Base-by-base conservation (phyloP, 2,329 filamentous ascomycete species). In the Aureobasidium sp. region DNA sequence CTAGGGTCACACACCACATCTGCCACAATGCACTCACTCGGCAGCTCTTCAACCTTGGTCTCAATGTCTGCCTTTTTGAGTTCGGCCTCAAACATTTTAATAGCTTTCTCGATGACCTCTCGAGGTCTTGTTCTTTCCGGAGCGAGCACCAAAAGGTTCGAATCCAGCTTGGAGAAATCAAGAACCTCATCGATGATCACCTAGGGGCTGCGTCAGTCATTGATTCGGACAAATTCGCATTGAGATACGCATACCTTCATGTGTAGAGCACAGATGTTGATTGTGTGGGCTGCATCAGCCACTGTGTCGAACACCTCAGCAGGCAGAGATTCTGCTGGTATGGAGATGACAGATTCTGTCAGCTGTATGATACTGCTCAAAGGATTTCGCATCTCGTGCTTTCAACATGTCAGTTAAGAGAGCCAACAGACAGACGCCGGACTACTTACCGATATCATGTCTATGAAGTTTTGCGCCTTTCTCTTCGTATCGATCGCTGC, bases 151-250 rank as follows among this genome's bases (percentile, higher is more conserved):
- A 80, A 67, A 3, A 79, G 70, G 64, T 73, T 75, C 0, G 76
- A 77, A 42, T 79, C 77, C 17, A 79, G 72, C 57, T 79, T 79
- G 42, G 73, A 76, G 12, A 79, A 66, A 0, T 76, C 78, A 1
- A 79, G 69, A 7, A 80, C 72, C 61, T 80, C 78, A 63, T 79
- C 77, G 11, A 79, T 77, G 39, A 80, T 79, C n/a, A 25, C 22
- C 36, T 41, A 17, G 15, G 17, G 11, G 14, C 37, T 27, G 25
- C 15, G 20, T 65, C 51, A 36, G 59, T 20, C 7, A 34, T 3
- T 2, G 27, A 42, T 0, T 44, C 37, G 8, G n/a, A n/a, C 8
- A 3, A 29, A 1, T 31, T 14, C 3, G 45, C 17, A n/a, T n/a
- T 6, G 5, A 3, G 11, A 2, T n/a, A 4, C 2, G 29, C 31